Evolutionary conservation across 768 basidiomycete species (phyloP).

Genomic region (Leucocoprinus sp.): DNA sequence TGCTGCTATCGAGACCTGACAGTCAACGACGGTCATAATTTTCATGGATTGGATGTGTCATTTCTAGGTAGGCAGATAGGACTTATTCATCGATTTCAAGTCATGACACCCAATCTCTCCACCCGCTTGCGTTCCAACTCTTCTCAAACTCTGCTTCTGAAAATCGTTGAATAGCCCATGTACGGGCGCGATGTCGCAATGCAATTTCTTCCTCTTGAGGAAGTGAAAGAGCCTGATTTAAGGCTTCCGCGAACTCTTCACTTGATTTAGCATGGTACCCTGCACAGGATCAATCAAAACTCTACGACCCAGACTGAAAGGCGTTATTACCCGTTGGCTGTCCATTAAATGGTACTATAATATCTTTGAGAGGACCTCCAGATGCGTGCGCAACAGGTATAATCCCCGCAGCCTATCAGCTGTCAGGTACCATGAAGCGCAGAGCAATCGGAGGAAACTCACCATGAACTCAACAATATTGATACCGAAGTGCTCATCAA

Average conservation of each 20-base stretch:
- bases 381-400: conserved; percentile 91
- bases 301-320: background rate
- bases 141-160: conserved; percentile 71
- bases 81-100: too few species aligned
- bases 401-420: conserved; percentile 80
- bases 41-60: too few species aligned
- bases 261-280: conserved; percentile 76
- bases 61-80: too few species aligned
- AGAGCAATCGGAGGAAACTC: conserved; percentile 17
- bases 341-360: conserved; percentile 73
- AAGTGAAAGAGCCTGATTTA: conserved; percentile 58
- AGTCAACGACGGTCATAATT: too few species aligned
- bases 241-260: conserved; percentile 55
- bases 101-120: conserved; percentile 30
- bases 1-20: too few species aligned
- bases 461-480: conserved; percentile 98
- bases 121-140: conserved; percentile 63
- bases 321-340: conserved; percentile 50
- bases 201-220: conserved; percentile 43
- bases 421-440: background rate
- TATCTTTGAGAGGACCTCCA: conserved; percentile 86
- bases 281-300: conserved; percentile 13
- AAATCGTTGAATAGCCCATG: conserved; percentile 66
- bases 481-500: conserved; percentile 98
- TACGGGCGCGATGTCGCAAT: conserved; percentile 61